Percentiles rank a stretch among this genome's conserved stretches.
These are phyloP conservation scores for Aspergillus baeticus DNA, from an alignment of 495 filamentous ascomycete genomes.

Conservation along the genomic window DNA sequence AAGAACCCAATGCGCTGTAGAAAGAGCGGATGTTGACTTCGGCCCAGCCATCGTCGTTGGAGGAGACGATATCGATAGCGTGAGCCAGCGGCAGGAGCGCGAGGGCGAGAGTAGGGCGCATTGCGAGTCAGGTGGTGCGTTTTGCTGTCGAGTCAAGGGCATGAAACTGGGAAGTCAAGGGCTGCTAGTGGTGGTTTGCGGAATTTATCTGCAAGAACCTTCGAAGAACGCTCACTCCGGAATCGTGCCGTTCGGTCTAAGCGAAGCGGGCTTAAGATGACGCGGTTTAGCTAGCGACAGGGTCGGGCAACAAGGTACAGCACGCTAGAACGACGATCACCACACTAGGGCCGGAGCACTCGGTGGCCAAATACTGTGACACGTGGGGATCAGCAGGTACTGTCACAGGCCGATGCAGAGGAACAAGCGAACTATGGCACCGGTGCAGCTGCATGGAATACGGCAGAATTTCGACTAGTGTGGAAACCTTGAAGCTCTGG, in stretches of 20 bases:
- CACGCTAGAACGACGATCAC: not conserved
- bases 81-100: conserved; percentile 20
- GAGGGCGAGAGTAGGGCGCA: conserved; percentile 15
- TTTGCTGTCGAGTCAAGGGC: not conserved
- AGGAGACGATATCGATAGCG: conserved; percentile 58
- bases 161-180: not conserved
- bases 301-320: not conserved
- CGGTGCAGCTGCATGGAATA: too few relatives aligned
- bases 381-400: conserved; percentile 5
- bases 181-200: not conserved
- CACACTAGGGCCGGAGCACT: not conserved
- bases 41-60: conserved; percentile 74
- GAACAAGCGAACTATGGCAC: too few relatives aligned
- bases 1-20: conserved; percentile 47
- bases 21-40: conserved; percentile 61
- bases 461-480: too few relatives aligned
- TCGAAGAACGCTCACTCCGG: not conserved
- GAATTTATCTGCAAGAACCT: conserved; percentile 6
- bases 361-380: not conserved
- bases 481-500: too few relatives aligned
- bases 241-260: too few relatives aligned
- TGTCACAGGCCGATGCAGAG: too few relatives aligned
- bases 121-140: conserved; percentile 1
- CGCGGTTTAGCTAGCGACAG: not conserved
- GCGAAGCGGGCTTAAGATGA: not conserved